A percentile compares a stretch with the other conserved stretches of the same genome.
Conservation (phyloP, 345 rosid genomes). For the Gossypium longicalyx region DNA sequence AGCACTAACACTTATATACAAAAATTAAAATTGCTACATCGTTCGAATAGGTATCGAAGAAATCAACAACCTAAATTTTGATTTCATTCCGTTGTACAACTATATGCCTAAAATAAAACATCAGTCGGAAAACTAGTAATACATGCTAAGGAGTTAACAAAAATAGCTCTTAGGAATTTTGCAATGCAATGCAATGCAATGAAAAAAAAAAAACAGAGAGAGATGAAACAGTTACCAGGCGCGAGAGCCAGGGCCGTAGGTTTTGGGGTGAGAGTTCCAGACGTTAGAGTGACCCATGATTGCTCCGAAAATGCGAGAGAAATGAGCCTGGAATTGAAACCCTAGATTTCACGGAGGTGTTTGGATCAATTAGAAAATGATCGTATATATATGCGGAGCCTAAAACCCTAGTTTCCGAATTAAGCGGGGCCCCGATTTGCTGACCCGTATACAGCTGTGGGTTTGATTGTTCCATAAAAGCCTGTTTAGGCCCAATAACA, state of each 20-base stretch:
- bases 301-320: neutral
- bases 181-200: neutral
- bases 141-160: neutral
- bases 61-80: neutral
- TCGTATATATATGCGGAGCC: neutral
- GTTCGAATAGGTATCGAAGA: neutral
- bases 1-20: neutral
- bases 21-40: neutral
- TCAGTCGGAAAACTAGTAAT: neutral
- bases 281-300: slow-evolving; percentile 52
- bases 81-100: too few species aligned
- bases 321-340: neutral
- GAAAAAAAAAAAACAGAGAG: too few species aligned
- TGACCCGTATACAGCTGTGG: too few species aligned
- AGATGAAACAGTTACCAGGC: slow-evolving; percentile 28
- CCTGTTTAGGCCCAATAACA: neutral
- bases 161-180: too few species aligned
- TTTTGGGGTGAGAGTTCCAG: slow-evolving; percentile 56
- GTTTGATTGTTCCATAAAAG: neutral
- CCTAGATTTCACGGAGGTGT: neutral
- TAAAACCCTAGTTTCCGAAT: neutral
- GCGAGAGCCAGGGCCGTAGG: slow-evolving; percentile 51
- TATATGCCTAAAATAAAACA: neutral
- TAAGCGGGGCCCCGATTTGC: neutral
- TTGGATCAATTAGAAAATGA: neutral